phyloP scores from a whole-genome alignment of 179 eudicot genomes.

The Patellifolia procumbens region DNA sequence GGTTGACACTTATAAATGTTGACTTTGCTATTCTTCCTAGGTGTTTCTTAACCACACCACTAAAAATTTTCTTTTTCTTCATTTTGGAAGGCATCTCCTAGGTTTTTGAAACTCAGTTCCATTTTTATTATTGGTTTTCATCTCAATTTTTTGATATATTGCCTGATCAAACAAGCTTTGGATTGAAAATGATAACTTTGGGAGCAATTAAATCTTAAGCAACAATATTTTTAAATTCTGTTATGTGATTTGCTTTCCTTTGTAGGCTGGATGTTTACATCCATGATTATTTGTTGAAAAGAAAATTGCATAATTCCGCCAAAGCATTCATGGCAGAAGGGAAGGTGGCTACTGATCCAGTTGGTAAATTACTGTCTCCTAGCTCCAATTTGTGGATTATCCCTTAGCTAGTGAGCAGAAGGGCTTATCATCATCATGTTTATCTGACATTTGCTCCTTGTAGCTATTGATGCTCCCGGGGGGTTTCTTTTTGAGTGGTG shows the following conservation, averaged over 20 bases:
- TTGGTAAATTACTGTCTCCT: constrained; percentile 53
- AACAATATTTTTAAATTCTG: background rate
- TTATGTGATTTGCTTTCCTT: constrained; percentile 17
- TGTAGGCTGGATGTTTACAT: constrained; percentile 95
- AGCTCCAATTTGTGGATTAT: background rate
- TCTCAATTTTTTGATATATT: background rate
- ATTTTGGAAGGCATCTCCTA: background rate
- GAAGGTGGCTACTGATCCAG: constrained; percentile 97
- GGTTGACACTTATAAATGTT: too few relatives aligned
- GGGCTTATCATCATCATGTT: constrained; percentile 5
- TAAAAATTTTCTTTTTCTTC: background rate
- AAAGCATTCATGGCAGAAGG: constrained; percentile 99
- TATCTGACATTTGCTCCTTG: constrained; percentile 26
- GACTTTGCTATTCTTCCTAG: too few relatives aligned
- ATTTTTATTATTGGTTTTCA: background rate
- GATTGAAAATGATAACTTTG: background rate
- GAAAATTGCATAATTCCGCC: constrained; percentile 87
- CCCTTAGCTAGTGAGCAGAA: constrained; percentile 8
- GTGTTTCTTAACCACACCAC: background rate
- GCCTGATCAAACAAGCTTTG: background rate
- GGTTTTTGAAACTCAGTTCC: background rate
- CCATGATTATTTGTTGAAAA: constrained; percentile 89
- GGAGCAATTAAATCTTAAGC: background rate
- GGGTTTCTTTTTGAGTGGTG: constrained; percentile 99
- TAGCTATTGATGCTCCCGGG: constrained; percentile 99